Base-by-base conservation (phyloP, 768 basidiomycete species). In the Lentinus tigrinus region DNA sequence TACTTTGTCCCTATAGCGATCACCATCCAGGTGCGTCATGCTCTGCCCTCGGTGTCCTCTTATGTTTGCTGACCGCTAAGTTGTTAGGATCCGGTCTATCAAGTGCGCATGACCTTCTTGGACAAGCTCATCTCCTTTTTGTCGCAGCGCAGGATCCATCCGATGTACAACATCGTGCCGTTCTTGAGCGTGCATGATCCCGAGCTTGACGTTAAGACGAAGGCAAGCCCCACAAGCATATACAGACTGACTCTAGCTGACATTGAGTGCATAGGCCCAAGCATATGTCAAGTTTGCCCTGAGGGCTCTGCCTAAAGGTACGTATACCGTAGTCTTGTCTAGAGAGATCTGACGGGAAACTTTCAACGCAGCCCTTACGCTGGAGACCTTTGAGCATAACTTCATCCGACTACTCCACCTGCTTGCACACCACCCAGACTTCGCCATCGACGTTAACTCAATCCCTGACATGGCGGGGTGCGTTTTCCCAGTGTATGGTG, bases 381-480 rank as follows among this genome's bases (percentile, higher is more conserved):
- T 92, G 16, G 80, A 85, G n/a, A 73, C 83, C 50, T 80, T 95
- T 54, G 96, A 98, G 70, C 74, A 88, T 54, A 83, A 88, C 2
- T 91, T 98, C 64, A 83, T 95, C 42, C 88, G 96, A 11, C 74
- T 98, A 4, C 78, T 98, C 10, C 91, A 95, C 67, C 72, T 95
- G 0, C 78, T 98, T 4, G 93, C 95, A 0, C 95, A 97, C 68
- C 97, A 99, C 69, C 96, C 96, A 4, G 97, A 99, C 72, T 95
- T 94, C 65, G 80, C 78, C 19, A 79, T 77, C 43, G 78, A 80
- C 2, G 80, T 83, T 36, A 89, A 91, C 34, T 86, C 87, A 40
- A 70, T 95, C 37, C 77, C 83, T 34, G 88, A 91, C 65, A 87
- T 94, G 65, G 85, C 89, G 23, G 92, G 88, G 94, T 97, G 63